A percentile compares a stretch with the other conserved stretches of the same genome.
These are phyloP conservation scores for Pseudopediastrum boryanum DNA, from an alignment of 139 green algal genomes.

Conservation along the genomic window DNA sequence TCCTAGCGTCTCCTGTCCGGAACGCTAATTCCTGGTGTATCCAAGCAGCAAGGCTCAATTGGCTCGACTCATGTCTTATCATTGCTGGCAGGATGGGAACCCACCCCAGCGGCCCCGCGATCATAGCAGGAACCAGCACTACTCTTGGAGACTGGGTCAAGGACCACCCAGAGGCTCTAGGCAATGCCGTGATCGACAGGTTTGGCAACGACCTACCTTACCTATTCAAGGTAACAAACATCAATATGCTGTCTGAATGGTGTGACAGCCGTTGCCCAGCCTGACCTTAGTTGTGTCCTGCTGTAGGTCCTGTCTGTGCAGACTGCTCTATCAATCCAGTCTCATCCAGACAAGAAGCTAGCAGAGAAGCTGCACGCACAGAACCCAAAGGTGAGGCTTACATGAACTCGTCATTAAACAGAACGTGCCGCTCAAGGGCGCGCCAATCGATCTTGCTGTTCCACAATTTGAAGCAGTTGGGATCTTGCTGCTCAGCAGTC, in stretches of 20 bases:
- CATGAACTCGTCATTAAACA: no score
- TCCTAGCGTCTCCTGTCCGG: not conserved
- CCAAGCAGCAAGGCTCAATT: not conserved
- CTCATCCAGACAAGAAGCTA: constrained; percentile 96
- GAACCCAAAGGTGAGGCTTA: constrained; percentile 86
- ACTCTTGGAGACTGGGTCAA: constrained; percentile 72
- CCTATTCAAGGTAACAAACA: constrained; percentile 89
- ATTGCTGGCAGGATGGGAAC: constrained; percentile 88
- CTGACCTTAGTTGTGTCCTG: constrained; percentile 21
- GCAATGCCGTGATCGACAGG: constrained; percentile 50
- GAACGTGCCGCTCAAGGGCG: no score
- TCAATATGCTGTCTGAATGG: not conserved
- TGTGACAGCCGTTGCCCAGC: not conserved
- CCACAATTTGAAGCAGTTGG: no score
- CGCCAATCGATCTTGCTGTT: no score
- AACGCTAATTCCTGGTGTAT: constrained; percentile 5
- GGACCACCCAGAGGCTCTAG: constrained; percentile 73
- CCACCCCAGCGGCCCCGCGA: constrained; percentile 86
- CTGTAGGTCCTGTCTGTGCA: constrained; percentile 84
- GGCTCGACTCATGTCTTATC: not conserved
- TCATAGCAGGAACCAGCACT: constrained; percentile 50
- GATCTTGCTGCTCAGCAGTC: no score
- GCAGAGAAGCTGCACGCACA: constrained; percentile 86
- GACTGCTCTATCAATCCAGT: constrained; percentile 98
- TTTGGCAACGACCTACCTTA: constrained; percentile 90